Evolutionary conservation across 179 eudicot species (phyloP).

Genomic region (Sideroxylon spinosum): DNA sequence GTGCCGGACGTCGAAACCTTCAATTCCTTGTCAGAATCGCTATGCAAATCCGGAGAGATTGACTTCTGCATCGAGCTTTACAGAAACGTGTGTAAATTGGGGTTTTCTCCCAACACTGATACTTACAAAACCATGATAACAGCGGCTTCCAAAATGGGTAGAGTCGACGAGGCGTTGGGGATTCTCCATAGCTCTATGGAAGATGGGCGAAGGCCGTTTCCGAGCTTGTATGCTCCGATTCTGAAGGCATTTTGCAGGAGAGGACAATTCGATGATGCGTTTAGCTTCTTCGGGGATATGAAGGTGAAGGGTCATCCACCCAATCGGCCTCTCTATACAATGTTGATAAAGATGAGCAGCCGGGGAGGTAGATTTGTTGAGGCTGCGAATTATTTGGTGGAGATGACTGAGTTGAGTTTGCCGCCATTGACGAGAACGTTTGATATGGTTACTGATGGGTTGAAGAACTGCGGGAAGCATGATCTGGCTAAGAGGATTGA

Average conservation of each 20-base stretch:
- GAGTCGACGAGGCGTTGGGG: constrained; percentile 69
- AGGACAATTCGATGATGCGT: constrained; percentile 91
- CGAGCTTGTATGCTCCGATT: constrained; percentile 89
- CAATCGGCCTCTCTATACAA: constrained; percentile 82
- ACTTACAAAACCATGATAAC: constrained; percentile 80
- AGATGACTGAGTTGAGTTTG: constrained; percentile 81
- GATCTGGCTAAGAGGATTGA: constrained; percentile 83
- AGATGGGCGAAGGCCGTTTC: constrained; percentile 83
- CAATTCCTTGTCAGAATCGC: constrained; percentile 68
- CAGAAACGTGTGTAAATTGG: constrained; percentile 59
- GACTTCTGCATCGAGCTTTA: constrained; percentile 72
- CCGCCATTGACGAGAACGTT: constrained; percentile 67
- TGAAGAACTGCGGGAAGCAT: constrained; percentile 89
- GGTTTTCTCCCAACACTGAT: constrained; percentile 65
- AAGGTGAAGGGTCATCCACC: constrained; percentile 81
- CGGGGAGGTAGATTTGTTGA: constrained; percentile 88
- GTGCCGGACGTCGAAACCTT: constrained; percentile 78
- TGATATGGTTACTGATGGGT: constrained; percentile 95
- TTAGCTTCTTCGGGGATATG: constrained; percentile 86
- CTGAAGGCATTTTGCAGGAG: constrained; percentile 70
- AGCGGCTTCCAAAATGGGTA: constrained; percentile 56
- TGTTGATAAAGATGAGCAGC: constrained; percentile 80
- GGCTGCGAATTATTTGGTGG: constrained; percentile 89
- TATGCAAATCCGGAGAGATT: constrained; percentile 63
- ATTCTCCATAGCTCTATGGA: constrained; percentile 76